A percentile compares a stretch with the other conserved stretches of the same genome.
These are phyloP conservation scores for Gracilariopsis chorda DNA, from an alignment of 23 red algal species.

Conservation along the genomic window DNA sequence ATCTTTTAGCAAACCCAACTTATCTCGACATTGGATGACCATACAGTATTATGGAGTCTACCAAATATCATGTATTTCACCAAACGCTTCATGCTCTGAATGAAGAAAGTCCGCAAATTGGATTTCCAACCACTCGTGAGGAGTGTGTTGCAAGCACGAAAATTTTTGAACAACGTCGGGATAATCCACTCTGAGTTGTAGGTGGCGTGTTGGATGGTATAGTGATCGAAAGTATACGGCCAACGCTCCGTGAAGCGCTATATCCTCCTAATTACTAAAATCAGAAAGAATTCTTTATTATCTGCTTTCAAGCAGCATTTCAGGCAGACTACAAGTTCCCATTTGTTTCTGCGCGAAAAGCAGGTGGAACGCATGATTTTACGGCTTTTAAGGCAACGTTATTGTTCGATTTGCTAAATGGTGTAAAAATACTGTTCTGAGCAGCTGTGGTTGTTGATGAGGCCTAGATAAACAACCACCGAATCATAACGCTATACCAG, in stretches of 20 bases:
- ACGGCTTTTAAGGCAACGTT: slow-evolving; percentile 8
- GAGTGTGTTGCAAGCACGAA: too few species aligned
- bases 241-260: not conserved
- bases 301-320: slow-evolving; percentile 18
- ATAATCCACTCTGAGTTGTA: too few species aligned
- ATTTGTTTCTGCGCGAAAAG: slow-evolving; percentile 14
- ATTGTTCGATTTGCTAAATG: not conserved
- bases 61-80: too few species aligned
- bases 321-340: not conserved
- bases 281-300: not conserved
- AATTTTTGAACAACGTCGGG: too few species aligned
- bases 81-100: too few species aligned
- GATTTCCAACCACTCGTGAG: too few species aligned
- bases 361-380: slow-evolving; percentile 1
- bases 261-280: not conserved
- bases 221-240: not conserved
- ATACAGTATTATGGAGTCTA: too few species aligned
- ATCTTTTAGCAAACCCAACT: too few species aligned
- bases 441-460: not conserved
- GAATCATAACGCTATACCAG: not conserved
- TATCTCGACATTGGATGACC: too few species aligned
- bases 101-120: too few species aligned
- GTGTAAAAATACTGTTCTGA: not conserved
- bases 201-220: too few species aligned
- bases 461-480: not conserved